A percentile compares a stretch with the other conserved stretches of the same genome.
Conservation (phyloP, 352 stramenopile species). For the Peronospora farinosa region DNA sequence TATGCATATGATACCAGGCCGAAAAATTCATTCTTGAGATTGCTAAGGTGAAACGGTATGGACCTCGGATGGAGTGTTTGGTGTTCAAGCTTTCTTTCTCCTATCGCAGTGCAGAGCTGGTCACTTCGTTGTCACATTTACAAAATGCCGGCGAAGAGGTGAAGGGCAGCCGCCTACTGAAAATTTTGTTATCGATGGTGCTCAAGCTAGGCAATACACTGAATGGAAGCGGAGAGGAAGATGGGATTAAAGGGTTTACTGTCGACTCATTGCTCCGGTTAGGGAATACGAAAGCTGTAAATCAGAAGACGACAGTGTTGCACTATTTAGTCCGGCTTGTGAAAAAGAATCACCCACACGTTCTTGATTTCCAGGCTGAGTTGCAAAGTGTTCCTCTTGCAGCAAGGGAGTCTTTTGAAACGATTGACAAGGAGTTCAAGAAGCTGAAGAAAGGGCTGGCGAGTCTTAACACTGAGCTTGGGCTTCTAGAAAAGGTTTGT, state of each 20-base stretch:
- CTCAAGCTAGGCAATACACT: slow-evolving; percentile 95
- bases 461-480: slow-evolving; percentile 43
- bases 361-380: slow-evolving; percentile 91
- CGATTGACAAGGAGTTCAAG: slow-evolving; percentile 54
- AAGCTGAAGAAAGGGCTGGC: slow-evolving; percentile 48
- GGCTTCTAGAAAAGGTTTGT: slow-evolving; percentile 40
- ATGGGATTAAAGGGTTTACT: slow-evolving; percentile 91
- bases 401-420: slow-evolving; percentile 75
- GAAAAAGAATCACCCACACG: slow-evolving; percentile 90
- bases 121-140: slow-evolving; percentile 71
- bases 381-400: slow-evolving; percentile 78
- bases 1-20: slow-evolving; percentile 28
- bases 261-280: slow-evolving; percentile 92
- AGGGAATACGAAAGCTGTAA: slow-evolving; percentile 92
- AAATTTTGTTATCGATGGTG: slow-evolving; percentile 94
- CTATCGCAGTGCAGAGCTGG: slow-evolving; percentile 75
- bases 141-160: slow-evolving; percentile 91
- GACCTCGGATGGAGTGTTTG: slow-evolving; percentile 63
- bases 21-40: slow-evolving; percentile 89
- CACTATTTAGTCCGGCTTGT: slow-evolving; percentile 96
- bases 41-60: slow-evolving; percentile 65
- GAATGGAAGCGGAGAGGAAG: slow-evolving; percentile 87
- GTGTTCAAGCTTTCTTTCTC: slow-evolving; percentile 78
- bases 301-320: slow-evolving; percentile 97
- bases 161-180: slow-evolving; percentile 87